phyloP scores from a whole-genome alignment of 1,284 basidiomycete species.

The Sanguinoderma infundibulare region DNA sequence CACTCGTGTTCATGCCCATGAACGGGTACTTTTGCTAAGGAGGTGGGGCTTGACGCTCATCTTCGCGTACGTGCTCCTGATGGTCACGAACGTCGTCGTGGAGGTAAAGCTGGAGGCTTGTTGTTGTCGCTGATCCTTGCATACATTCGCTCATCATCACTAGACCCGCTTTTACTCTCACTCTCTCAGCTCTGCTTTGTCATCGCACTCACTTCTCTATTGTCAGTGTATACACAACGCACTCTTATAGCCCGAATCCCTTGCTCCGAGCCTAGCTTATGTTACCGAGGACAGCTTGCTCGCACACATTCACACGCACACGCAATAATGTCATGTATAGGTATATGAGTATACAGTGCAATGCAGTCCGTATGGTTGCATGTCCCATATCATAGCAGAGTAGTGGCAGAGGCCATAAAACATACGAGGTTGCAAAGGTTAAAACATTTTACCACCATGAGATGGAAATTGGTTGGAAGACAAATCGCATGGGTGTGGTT shows the following conservation, averaged over 20 bases:
- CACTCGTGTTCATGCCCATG: constrained; percentile 82
- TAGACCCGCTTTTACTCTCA: too few species aligned
- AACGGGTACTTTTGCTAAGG: constrained; percentile 84
- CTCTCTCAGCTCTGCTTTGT: too few species aligned
- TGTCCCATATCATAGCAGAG: too few species aligned
- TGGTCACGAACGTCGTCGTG: constrained; percentile 78
- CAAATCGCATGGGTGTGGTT: background rate
- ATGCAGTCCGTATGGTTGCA: background rate
- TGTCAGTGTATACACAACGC: background rate
- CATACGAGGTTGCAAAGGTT: too few species aligned
- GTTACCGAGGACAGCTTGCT: background rate
- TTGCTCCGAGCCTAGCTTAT: background rate
- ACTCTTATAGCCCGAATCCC: background rate
- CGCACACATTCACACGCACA: background rate
- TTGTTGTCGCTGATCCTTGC: background rate
- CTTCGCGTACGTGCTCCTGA: constrained; percentile 71
- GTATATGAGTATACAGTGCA: background rate
- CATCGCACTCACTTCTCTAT: background rate
- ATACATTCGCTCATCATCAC: too few species aligned
- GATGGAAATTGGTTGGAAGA: background rate
- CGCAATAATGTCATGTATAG: background rate
- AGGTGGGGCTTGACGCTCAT: constrained; percentile 85
- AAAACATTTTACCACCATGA: background rate
- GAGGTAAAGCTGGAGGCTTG: constrained; percentile 57
- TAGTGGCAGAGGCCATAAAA: background rate